phyloP scores from a whole-genome alignment of 371 early-diverging fungal species.

The Rhizopus sp. region DNA sequence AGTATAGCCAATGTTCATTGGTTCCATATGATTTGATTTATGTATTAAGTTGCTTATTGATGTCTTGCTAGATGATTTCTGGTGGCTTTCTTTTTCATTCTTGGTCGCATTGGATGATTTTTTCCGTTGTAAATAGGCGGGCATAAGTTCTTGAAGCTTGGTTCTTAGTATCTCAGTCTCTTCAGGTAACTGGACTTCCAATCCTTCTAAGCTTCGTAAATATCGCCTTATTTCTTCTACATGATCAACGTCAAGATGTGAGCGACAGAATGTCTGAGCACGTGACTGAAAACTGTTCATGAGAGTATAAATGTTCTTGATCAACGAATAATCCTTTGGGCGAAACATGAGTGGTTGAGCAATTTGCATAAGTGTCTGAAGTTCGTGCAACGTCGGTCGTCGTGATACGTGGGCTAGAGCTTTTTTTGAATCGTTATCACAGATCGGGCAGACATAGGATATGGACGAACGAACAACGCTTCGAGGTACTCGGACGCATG shows the following conservation, averaged over 20 bases:
- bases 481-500: constrained; percentile 66
- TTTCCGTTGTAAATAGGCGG: constrained; percentile 2
- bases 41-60: no score
- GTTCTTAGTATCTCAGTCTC: constrained; percentile 48
- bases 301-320: constrained; percentile 50
- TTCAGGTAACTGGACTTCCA: constrained; percentile 50
- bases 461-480: constrained; percentile 55
- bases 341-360: constrained; percentile 55
- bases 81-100: not conserved
- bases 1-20: no score
- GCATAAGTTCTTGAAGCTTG: constrained; percentile 44
- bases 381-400: constrained; percentile 48
- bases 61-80: not conserved
- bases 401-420: constrained; percentile 20
- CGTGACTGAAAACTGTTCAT: constrained; percentile 34
- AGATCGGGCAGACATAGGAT: constrained; percentile 72
- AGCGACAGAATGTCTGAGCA: constrained; percentile 45
- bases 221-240: constrained; percentile 46
- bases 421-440: constrained; percentile 24
- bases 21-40: no score
- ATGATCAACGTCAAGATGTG: constrained; percentile 27
- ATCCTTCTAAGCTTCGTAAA: constrained; percentile 62
- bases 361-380: constrained; percentile 41
- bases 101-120: not conserved
- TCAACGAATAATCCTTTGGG: constrained; percentile 53